Percentiles rank a stretch among this genome's conserved stretches.
Evolutionary conservation across 2,329 filamentous ascomycete species (phyloP).

Genomic region (Herpotrichia juniperi): DNA sequence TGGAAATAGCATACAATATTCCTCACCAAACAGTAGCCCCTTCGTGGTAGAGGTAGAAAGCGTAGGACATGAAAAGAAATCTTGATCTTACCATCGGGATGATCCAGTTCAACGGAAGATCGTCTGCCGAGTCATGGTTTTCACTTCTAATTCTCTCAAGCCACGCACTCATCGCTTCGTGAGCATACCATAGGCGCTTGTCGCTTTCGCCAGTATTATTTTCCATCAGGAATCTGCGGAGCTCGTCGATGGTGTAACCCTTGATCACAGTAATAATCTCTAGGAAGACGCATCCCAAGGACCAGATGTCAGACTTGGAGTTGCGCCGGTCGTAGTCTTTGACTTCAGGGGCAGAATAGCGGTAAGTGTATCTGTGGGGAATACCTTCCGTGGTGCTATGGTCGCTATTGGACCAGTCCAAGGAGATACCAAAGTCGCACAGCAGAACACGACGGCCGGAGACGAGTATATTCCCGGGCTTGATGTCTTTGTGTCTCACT

Average conservation of each 20-base stretch:
- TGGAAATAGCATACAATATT: too few relatives aligned
- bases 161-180: constrained; percentile 18
- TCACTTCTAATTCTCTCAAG: constrained; percentile 15
- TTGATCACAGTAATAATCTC: constrained; percentile 14
- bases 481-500: constrained; percentile 7
- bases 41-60: too few relatives aligned
- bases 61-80: neutral
- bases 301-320: constrained; percentile 14
- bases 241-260: constrained; percentile 18
- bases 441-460: neutral
- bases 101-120: constrained; percentile 23
- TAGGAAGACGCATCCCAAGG: constrained; percentile 15
- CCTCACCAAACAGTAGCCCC: too few relatives aligned
- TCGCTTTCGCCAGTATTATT: constrained; percentile 8
- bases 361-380: constrained; percentile 3
- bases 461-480: constrained; percentile 8
- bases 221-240: constrained; percentile 13
- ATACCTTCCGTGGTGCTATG: constrained; percentile 8
- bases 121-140: constrained; percentile 18
- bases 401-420: constrained; percentile 8
- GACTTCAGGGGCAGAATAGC: constrained; percentile 14
- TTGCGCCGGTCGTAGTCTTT: constrained; percentile 4
- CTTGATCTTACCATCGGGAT: constrained; percentile 18
- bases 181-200: constrained; percentile 19
- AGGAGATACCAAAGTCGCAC: constrained; percentile 7